phyloP scores from a whole-genome alignment of 257 asterid genomes.

The Capsicum pubescens region DNA sequence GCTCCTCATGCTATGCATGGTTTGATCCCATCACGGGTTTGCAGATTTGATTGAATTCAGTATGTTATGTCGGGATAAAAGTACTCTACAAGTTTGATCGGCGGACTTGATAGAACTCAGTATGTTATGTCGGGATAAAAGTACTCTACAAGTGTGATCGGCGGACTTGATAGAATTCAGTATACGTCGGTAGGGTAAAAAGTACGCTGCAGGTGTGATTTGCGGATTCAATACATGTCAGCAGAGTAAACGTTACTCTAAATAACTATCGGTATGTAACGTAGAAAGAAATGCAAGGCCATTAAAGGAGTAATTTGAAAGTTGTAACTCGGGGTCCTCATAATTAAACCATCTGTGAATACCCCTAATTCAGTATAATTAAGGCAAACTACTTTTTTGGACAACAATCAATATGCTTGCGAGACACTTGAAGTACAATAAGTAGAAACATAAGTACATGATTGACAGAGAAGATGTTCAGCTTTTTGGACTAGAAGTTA shows the following conservation, averaged over 20 bases:
- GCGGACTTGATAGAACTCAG: no score
- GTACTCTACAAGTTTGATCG: no score
- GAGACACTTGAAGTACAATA: not conserved
- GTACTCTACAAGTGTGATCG: not conserved
- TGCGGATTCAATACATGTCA: no score
- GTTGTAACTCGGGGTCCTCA: not conserved
- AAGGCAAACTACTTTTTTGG: no score
- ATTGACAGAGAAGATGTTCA: not conserved
- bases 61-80: not conserved
- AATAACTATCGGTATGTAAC: not conserved
- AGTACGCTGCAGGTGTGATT: not conserved
- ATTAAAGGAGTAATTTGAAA: not conserved
- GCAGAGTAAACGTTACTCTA: no score
- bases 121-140: no score
- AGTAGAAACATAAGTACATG: not conserved
- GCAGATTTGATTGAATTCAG: not conserved
- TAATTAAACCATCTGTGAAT: not conserved
- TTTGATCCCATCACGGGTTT: not conserved
- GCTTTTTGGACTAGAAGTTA: not conserved
- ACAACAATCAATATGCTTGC: not conserved
- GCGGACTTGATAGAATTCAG: not conserved
- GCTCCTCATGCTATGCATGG: not conserved
- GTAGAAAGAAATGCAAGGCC: not conserved
- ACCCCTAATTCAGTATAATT: no score
- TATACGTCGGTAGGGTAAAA: not conserved